Conservation (phyloP, 768 basidiomycete species). For the Amylocystis lapponica region DNA sequence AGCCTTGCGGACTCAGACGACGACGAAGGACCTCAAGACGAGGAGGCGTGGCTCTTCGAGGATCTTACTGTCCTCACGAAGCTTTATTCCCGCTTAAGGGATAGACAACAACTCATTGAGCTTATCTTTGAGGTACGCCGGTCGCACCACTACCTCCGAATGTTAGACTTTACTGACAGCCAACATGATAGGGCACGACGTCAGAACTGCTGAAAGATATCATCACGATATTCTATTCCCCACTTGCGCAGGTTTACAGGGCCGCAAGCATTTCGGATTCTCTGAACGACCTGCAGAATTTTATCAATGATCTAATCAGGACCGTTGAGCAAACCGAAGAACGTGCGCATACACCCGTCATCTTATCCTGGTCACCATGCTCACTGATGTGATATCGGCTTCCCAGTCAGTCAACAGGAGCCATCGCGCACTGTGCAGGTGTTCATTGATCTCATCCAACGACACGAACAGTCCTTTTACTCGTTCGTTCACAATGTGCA, state of each 20-base stretch:
- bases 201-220: slow-evolving; percentile 96
- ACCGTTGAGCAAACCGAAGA: slow-evolving; percentile 93
- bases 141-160: too few species aligned
- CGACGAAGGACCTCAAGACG: slow-evolving; percentile 88
- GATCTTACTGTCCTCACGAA: slow-evolving; percentile 78
- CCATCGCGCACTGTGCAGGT: slow-evolving; percentile 83
- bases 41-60: slow-evolving; percentile 96
- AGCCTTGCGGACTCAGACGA: slow-evolving; percentile 78
- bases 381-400: neutral
- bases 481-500: slow-evolving; percentile 98
- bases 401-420: slow-evolving; percentile 72
- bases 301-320: slow-evolving; percentile 90
- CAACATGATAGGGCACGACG: slow-evolving; percentile 68
- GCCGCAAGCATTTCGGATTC: slow-evolving; percentile 97
- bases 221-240: slow-evolving; percentile 97
- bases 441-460: slow-evolving; percentile 88
- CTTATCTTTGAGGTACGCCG: slow-evolving; percentile 84
- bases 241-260: slow-evolving; percentile 93
- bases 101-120: slow-evolving; percentile 88
- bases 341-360: slow-evolving; percentile 46
- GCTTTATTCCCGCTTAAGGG: slow-evolving; percentile 73
- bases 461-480: slow-evolving; percentile 96
- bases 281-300: slow-evolving; percentile 83
- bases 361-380: neutral
- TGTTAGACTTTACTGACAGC: neutral